Evolutionary conservation across 164 flowering plant genomes (phyloP), one percentile per base, ranked within the genome.

Genomic region (Nymphaea colorata): DNA sequence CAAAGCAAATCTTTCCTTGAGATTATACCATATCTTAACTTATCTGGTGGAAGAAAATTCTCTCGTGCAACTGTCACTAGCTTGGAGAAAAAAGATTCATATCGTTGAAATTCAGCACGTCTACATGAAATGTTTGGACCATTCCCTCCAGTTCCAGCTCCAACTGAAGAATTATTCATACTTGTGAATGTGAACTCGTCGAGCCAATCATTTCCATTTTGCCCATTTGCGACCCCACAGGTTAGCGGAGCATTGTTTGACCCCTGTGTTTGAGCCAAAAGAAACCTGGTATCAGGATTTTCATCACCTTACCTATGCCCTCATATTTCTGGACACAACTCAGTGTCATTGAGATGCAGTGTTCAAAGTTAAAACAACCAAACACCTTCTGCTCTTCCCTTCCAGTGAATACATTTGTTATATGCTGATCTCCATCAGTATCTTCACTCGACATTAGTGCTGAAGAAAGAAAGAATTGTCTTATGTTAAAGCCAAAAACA

Each of bases 11-110:
- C 80, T 70, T 79, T 79, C 2, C 88, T 82, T n/a, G 84, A 76
- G 62, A 91, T 70, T 61, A 87, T 47, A 44, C 90, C 97, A 82
- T 80, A 94, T 74, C 81, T 83, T 74, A 81, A 81, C 81, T 82
- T 82, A 77, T 94, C 91, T 66, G 85, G 84, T 64, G 95, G 98
- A 67, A 94, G 82, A 67, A 81, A 89, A 73, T 75, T 77, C 67
- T 88, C 90, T 75, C 86, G 80, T 53, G 87, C 81, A 68, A 76
- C 64, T 17, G 68, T 67, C 66, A 76, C 75, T 66, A 89, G 82
- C 67, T 82, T 85, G 16, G 81, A 67, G 74, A 91, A 82, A 78
- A 88, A 88, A 44, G 81, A 70, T 16, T 82, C 76, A 78, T 85
- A 89, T 36, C 44, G 75, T 76, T 76, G 76, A 74, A 82, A 87